These are phyloP conservation scores for Murraya paniculata DNA, from an alignment of 345 rosid species.

Conservation along the genomic window DNA sequence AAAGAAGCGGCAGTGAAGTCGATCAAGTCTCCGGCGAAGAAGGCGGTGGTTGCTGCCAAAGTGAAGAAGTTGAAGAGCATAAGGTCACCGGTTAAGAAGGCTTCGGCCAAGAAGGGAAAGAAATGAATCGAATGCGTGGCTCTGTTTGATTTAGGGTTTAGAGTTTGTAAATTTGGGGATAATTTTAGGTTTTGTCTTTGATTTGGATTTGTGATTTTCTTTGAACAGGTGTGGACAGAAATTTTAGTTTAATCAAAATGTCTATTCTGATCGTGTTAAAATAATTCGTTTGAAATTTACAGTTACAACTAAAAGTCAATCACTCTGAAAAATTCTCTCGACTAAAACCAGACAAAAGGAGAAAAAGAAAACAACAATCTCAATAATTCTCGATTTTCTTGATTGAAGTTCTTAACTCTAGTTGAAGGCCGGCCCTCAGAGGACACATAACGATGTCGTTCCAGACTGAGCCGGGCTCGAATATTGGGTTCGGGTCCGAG, in stretches of 20 bases:
- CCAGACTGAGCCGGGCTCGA: conserved; percentile 65
- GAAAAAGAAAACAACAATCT: not conserved
- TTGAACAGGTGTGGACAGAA: not conserved
- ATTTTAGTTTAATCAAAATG: not conserved
- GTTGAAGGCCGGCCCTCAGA: conserved; percentile 39
- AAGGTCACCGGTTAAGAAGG: conserved; percentile 36
- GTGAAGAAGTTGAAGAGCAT: conserved; percentile 35
- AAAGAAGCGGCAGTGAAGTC: conserved; percentile 1
- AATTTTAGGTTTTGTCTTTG: not conserved
- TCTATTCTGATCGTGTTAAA: not conserved
- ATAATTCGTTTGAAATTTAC: not conserved
- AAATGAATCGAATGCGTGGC: not conserved
- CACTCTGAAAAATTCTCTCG: not conserved
- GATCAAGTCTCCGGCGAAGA: conserved; percentile 17
- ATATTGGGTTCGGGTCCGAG: conserved; percentile 35
- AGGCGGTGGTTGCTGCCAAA: conserved; percentile 6
- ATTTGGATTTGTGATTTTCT: not conserved
- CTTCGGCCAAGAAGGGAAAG: conserved; percentile 29
- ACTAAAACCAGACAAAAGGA: not conserved
- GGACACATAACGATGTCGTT: conserved; percentile 46
- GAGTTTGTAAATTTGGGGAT: conserved; percentile 4
- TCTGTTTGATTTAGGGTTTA: not conserved
- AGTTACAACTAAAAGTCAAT: too few species aligned
- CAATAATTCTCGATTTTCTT: conserved; percentile 38
- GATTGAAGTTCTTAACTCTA: conserved; percentile 39